Conservation (phyloP, 2,329 filamentous ascomycete genomes). For the Camptophora hylomeconis region DNA sequence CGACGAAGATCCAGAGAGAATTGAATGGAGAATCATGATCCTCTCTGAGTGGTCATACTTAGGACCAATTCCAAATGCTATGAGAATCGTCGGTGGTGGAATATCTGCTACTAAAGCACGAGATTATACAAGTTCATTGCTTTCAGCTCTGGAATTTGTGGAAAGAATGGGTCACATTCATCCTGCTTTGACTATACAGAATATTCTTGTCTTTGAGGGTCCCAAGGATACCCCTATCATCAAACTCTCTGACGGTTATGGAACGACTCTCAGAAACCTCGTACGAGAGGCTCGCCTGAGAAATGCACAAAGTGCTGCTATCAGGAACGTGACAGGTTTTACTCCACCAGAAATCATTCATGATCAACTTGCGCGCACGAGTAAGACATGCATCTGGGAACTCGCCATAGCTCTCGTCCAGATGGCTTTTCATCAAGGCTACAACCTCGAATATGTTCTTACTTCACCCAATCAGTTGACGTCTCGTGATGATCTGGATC, state of each 20-base stretch:
- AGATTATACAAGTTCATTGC: constrained; percentile 80
- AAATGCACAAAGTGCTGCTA: no score
- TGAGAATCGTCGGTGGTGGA: constrained; percentile 65
- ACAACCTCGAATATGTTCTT: constrained; percentile 62
- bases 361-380: constrained; percentile 42
- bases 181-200: constrained; percentile 66
- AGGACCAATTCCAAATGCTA: constrained; percentile 67
- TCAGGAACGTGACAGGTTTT: constrained; percentile 73
- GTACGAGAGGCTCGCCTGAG: constrained; percentile 39
- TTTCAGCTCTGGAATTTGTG: constrained; percentile 77
- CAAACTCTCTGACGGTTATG: constrained; percentile 56
- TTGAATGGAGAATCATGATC: constrained; percentile 59
- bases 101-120: constrained; percentile 64
- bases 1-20: constrained; percentile 26
- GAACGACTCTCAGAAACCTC: constrained; percentile 31
- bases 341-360: constrained; percentile 61
- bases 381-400: constrained; percentile 88
- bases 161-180: constrained; percentile 77
- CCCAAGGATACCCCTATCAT: constrained; percentile 53
- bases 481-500: constrained; percentile 51
- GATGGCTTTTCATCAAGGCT: constrained; percentile 87
- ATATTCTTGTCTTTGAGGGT: constrained; percentile 64
- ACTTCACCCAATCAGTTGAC: constrained; percentile 48
- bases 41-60: constrained; percentile 67
- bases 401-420: constrained; percentile 83